Evolutionary conservation across 805 yeast genomes (phyloP), one percentile per base, ranked within the genome.

Genomic region (Limtongozyma cylindracea): DNA sequence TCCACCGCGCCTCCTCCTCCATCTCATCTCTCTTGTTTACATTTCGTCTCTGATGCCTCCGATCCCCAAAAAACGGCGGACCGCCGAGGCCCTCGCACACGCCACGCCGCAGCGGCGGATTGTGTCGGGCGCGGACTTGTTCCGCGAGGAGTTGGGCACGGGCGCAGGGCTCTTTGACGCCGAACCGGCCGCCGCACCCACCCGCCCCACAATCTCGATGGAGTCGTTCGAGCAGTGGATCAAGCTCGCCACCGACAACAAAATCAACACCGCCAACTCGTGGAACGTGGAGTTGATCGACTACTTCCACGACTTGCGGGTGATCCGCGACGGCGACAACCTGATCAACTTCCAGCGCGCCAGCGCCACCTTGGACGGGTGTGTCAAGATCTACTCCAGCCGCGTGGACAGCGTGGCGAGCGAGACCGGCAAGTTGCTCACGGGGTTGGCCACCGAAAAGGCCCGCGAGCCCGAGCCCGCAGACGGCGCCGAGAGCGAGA

Each of bases 211-310:
- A 11, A 50, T 51, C 26, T n/a, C n/a, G n/a, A 32, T 51, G 30
- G 41, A 51, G 17, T 50, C 67, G 33, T 72, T 71, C 32, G 84
- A 74, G 31, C 61, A 61, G 39, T 74, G 91, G 88, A 68, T 74
- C 49, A 65, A 67, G 28, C 38, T 54, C 18, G 47, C 58, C 5
- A 49, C 54, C 3, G 56, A 49, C 28, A 50, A 58, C 37, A 78
- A 74, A 39, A 77, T 80, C 47, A 82, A 73, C 27, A 58, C 78
- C 1, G 53, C 69, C 17, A 82, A 82, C 40, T 67, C 88, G 35
- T 82, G 94, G 93, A 71, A 73, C 33, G 66, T 78, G 37, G 92
- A 82, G 1, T 53, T 82, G 34, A 82, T 82, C 35, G 95, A 82
- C 41, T 82, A 80, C 42, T 82, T 82, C 38, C 73, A 80, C 35